Base-by-base conservation (phyloP, 176 grass and related monocot genomes). In the Zizania latifolia region DNA sequence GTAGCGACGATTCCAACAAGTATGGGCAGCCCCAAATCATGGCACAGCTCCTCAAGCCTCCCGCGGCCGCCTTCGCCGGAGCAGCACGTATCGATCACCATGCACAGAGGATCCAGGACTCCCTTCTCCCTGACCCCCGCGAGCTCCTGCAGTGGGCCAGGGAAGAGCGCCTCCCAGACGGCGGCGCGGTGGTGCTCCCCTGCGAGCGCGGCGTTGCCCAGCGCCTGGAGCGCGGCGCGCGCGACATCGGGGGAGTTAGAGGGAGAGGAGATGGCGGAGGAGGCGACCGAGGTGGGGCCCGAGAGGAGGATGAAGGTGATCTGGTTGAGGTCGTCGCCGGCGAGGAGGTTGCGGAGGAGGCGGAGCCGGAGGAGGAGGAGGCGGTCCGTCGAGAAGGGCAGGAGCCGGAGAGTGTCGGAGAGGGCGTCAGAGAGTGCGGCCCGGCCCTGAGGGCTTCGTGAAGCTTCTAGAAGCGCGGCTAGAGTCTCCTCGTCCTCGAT, bases 51-150 rank as follows among this genome's bases (percentile, higher is more conserved):
- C 34, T 71, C 31, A 40, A 98, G 56, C 76, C 94, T 87, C 66
- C 14, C 16, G 32, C 68, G 62, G 6, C 88, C 91, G 21, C 89
- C 89, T 24, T 64, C 66, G 15, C 75, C 89, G 3, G 89, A 81
- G 68, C 91, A 94, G 75, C 94, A 98, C 7, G 86, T 88, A 71
- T 98, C 94, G 30, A 98, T 72, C 74, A 98, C 75, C 94, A 98
- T 98, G 80, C 89, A 98, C 2, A 98, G 84, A 3, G 94, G 86
- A 39, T 89, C 91, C 43, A 88, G 78, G 17, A 94, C 84, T 0
- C 67, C 86, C 28, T 59, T 16, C 19, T 92, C 94, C 68, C 46
- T 54, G 75, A 92, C 77, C 62, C 51, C 13, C 2, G 86, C 86
- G 75, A 92, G 28, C 55, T 70, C 29, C 54, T 79, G 79, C 33